A percentile compares a stretch with the other conserved stretches of the same genome.
phyloP scores from a whole-genome alignment of 208 protist species.

The Crithidia bombi region DNA sequence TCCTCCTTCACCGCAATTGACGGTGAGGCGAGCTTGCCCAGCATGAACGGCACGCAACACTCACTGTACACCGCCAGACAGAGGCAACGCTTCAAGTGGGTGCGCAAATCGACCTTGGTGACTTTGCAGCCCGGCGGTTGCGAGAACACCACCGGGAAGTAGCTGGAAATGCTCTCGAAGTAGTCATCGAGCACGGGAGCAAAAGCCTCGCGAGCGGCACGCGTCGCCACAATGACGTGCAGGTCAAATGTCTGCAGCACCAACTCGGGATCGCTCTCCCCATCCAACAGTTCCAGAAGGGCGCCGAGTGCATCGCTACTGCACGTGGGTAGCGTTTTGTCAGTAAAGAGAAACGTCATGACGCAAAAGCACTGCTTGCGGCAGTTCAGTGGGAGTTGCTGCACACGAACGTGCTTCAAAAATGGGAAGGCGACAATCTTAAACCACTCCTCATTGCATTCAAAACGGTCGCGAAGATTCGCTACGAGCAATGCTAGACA shows the following conservation, averaged over 20 bases:
- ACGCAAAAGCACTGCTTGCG: conserved; percentile 36
- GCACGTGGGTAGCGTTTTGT: conserved; percentile 16
- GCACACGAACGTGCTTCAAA: conserved; percentile 27
- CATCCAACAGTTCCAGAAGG: conserved; percentile 69
- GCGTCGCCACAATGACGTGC: conserved; percentile 31
- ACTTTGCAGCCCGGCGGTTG: conserved; percentile 65
- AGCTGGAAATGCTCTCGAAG: conserved; percentile 83
- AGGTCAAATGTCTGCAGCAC: conserved; percentile 62
- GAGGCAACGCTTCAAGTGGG: conserved; percentile 50
- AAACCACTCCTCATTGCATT: conserved; percentile 26
- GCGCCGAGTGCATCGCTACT: conserved; percentile 30
- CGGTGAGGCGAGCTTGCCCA: conserved; percentile 68
- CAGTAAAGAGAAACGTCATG: conserved; percentile 33
- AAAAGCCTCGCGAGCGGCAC: conserved; percentile 30
- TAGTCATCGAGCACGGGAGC: conserved; percentile 49
- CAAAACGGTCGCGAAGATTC: conserved; percentile 22
- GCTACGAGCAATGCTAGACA: conserved; percentile 42
- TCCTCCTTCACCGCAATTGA: conserved; percentile 76
- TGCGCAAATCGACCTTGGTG: conserved; percentile 63
- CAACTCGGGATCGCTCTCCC: conserved; percentile 76
- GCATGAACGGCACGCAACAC: conserved; percentile 69
- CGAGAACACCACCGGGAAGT: conserved; percentile 87
- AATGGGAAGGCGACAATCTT: conserved; percentile 20
- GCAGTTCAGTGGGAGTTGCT: conserved; percentile 34
- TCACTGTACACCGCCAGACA: conserved; percentile 48